phyloP scores from a whole-genome alignment of 2,329 filamentous ascomycete genomes.

The Alternaria sp. region DNA sequence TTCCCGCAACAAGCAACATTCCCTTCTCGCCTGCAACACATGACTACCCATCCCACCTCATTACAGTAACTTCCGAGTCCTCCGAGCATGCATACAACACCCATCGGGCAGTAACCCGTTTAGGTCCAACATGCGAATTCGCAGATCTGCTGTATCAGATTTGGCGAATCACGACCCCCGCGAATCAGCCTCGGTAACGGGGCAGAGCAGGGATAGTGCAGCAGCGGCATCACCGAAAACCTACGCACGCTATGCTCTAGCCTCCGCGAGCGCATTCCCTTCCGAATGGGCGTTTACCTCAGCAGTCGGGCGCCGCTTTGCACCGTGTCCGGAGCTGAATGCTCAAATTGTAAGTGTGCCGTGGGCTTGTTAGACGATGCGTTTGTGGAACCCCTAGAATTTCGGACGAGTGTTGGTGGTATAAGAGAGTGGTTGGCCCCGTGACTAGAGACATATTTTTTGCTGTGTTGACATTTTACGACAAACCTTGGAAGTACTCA shows the following conservation, averaged over 20 bases:
- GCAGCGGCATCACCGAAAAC: constrained; percentile 10
- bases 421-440: neutral
- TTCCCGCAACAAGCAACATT: neutral
- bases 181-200: neutral
- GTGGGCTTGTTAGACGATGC: neutral
- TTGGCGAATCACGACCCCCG: neutral
- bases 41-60: neutral
- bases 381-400: neutral
- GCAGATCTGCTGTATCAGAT: neutral
- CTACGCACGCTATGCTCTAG: neutral
- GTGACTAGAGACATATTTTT: neutral
- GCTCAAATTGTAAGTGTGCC: constrained; percentile 1
- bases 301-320: neutral
- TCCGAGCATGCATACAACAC: neutral
- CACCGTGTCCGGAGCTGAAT: constrained; percentile 6
- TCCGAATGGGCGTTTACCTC: neutral
- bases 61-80: neutral
- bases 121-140: constrained; percentile 1
- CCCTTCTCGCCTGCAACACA: neutral
- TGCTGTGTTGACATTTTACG: neutral
- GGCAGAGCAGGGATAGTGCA: neutral
- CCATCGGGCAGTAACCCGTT: constrained; percentile 1
- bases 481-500: neutral
- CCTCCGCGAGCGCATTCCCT: neutral
- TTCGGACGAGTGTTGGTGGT: neutral